A percentile compares a stretch with the other conserved stretches of the same genome.
phyloP scores from a whole-genome alignment of 2,329 filamentous ascomycete species.

The Aspergillus calidoustus region DNA sequence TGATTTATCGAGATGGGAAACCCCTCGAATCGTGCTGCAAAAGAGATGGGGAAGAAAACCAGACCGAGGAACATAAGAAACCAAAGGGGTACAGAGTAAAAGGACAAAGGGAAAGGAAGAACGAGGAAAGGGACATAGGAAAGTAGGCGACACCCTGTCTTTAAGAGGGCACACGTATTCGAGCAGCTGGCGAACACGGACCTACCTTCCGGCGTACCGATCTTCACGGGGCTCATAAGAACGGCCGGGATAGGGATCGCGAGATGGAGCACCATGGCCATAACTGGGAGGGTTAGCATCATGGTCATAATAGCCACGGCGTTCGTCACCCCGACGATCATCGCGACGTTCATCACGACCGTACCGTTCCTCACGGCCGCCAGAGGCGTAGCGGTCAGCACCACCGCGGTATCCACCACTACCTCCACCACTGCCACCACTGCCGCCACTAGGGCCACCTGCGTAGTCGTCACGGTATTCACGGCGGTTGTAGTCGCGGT shows the following conservation, averaged over 20 bases:
- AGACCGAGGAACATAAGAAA: constrained; percentile 39
- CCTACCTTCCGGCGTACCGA: constrained; percentile 48
- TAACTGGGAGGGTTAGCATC: constrained; percentile 56
- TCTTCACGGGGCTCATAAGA: constrained; percentile 48
- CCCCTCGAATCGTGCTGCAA: constrained; percentile 34
- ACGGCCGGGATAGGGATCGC: constrained; percentile 30
- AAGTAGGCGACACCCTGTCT: neutral
- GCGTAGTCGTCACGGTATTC: constrained; percentile 51
- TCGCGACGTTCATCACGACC: constrained; percentile 56
- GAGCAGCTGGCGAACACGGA: constrained; percentile 31
- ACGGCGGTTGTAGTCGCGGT: constrained; percentile 55
- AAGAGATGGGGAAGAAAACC: constrained; percentile 26
- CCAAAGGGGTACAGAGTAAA: constrained; percentile 29
- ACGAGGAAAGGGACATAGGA: constrained; percentile 23
- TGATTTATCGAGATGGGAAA: constrained; percentile 41
- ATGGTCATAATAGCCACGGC: constrained; percentile 59
- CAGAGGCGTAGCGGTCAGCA: constrained; percentile 50
- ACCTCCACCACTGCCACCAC: constrained; percentile 45
- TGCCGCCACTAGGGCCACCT: constrained; percentile 44
- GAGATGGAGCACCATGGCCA: constrained; percentile 40
- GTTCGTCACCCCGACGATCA: constrained; percentile 52
- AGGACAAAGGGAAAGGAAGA: constrained; percentile 22
- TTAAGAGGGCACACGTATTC: constrained; percentile 20
- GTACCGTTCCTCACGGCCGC: constrained; percentile 41
- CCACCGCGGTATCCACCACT: constrained; percentile 43